Conservation (phyloP, 192 early-diverging fungal genomes). For the Funneliformis mosseae region DNA sequence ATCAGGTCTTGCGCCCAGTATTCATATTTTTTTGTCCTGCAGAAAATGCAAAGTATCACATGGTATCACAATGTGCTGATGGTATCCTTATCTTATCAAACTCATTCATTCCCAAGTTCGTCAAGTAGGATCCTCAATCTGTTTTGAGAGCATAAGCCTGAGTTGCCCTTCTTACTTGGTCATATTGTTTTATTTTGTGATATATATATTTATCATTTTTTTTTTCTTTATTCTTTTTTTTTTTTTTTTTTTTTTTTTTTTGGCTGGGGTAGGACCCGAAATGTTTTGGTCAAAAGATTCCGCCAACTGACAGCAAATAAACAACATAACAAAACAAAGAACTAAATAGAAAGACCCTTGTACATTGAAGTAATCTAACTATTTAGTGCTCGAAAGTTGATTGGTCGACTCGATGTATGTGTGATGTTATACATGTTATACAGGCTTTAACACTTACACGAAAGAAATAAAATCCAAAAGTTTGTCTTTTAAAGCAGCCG, state of each 20-base stretch:
- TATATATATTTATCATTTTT: background rate
- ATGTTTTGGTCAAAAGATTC: conserved; percentile 13
- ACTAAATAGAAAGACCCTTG: background rate
- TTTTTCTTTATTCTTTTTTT: background rate
- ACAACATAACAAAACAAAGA: background rate
- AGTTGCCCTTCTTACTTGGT: background rate
- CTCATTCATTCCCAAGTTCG: background rate
- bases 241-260: background rate
- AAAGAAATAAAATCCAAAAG: background rate
- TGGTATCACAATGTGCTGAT: conserved; percentile 15
- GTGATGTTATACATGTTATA: background rate
- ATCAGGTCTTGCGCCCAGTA: background rate
- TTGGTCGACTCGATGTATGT: background rate
- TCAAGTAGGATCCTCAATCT: conserved; percentile 3
- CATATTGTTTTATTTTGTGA: background rate
- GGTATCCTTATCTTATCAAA: conserved; percentile 8
- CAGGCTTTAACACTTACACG: background rate
- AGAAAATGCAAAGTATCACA: conserved; percentile 21
- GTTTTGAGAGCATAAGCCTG: background rate
- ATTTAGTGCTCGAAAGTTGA: background rate
- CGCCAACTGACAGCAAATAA: conserved; percentile 16
- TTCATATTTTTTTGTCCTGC: background rate
- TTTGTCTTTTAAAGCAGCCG: background rate
- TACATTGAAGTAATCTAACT: background rate
- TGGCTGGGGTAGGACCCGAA: background rate